A percentile compares a stretch with the other conserved stretches of the same genome.
Evolutionary conservation across 768 basidiomycete species (phyloP).

Genomic region (Termitomyces sp.): DNA sequence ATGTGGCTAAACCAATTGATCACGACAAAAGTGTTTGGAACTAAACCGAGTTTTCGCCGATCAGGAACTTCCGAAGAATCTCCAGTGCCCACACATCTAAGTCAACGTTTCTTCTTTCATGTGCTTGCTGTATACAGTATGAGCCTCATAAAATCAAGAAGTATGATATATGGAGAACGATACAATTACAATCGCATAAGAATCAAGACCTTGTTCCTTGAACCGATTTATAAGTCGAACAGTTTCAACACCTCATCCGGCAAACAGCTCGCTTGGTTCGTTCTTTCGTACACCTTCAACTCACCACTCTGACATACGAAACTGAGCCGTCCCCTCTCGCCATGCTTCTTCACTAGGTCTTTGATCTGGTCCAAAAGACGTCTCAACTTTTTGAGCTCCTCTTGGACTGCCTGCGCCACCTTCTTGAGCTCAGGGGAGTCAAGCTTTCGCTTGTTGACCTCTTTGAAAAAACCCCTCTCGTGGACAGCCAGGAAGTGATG

Average conservation of each 20-base stretch:
- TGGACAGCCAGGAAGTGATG: constrained; percentile 61
- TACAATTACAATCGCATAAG: background rate
- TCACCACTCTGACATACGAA: constrained; percentile 46
- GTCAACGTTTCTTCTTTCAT: background rate
- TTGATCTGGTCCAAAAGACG: constrained; percentile 41
- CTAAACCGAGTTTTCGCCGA: background rate
- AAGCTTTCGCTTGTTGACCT: constrained; percentile 45
- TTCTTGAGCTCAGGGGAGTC: constrained; percentile 30
- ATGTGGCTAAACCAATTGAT: too few relatives aligned
- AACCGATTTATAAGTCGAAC: constrained; percentile 20
- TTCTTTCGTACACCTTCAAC: constrained; percentile 49
- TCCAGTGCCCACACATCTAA: background rate
- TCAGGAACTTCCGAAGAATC: background rate
- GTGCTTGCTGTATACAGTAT: background rate
- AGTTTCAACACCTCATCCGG: constrained; percentile 38
- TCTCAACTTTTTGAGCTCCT: constrained; percentile 33
- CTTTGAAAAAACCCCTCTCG: constrained; percentile 45
- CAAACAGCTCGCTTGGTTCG: constrained; percentile 35
- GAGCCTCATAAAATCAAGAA: background rate
- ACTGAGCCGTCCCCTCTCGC: constrained; percentile 48
- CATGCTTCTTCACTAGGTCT: constrained; percentile 46
- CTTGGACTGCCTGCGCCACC: constrained; percentile 27
- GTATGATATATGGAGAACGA: background rate
- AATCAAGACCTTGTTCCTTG: background rate
- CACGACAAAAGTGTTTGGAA: too few relatives aligned